phyloP scores from a whole-genome alignment of 345 rosid genomes.

The Eucalyptus tenuipes region DNA sequence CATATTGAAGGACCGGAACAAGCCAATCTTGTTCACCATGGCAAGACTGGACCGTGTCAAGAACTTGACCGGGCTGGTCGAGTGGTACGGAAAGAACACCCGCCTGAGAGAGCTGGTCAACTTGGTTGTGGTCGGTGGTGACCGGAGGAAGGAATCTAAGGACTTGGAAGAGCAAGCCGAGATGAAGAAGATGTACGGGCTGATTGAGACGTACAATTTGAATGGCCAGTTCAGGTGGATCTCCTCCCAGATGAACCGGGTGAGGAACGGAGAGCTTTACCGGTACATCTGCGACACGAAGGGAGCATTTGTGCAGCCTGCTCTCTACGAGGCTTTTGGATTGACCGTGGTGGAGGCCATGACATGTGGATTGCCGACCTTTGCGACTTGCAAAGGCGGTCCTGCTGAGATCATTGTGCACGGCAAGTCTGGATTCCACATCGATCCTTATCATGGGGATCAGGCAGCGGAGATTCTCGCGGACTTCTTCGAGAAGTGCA shows the following conservation, averaged over 20 bases:
- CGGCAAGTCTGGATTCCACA: conserved; percentile 83
- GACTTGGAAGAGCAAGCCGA: conserved; percentile 92
- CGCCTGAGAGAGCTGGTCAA: conserved; percentile 61
- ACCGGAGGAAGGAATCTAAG: conserved; percentile 85
- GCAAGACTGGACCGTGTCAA: conserved; percentile 97
- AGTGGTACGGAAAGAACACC: conserved; percentile 85
- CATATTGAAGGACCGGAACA: conserved; percentile 67
- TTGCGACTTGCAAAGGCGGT: conserved; percentile 88
- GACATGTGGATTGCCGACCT: conserved; percentile 88
- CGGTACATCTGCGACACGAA: conserved; percentile 69
- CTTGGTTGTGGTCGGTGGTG: conserved; percentile 96
- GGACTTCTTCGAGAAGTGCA: conserved; percentile 67
- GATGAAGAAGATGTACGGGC: conserved; percentile 80
- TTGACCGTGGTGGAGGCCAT: conserved; percentile 91
- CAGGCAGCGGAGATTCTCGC: conserved; percentile 72
- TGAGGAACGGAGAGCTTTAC: conserved; percentile 81
- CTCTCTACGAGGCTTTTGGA: conserved; percentile 80
- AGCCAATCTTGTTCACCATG: conserved; percentile 94
- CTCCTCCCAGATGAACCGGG: conserved; percentile 85
- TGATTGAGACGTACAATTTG: conserved; percentile 55
- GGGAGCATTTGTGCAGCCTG: conserved; percentile 94
- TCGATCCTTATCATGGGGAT: conserved; percentile 90
- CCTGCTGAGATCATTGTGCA: conserved; percentile 96
- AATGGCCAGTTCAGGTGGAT: conserved; percentile 95
- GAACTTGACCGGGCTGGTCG: conserved; percentile 82